Percentiles rank a stretch among this genome's conserved stretches.
Conservation (phyloP, 305 asterid genomes). For the Salvia sclarea region DNA sequence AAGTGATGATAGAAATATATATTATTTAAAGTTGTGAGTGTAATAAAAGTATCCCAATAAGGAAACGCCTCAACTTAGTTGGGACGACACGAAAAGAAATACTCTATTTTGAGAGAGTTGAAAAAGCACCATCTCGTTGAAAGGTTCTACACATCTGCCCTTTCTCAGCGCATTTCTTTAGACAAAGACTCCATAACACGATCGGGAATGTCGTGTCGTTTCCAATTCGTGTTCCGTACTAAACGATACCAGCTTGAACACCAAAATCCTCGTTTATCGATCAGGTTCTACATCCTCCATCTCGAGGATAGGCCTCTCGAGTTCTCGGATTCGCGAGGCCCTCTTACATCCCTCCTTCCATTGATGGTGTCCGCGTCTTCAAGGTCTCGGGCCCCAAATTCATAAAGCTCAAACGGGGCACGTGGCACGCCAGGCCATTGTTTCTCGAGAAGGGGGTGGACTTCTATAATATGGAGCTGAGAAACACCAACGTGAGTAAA, state of each 20-base stretch:
- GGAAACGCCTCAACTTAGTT: no score
- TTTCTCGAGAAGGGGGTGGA: constrained; percentile 58
- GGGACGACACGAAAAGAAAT: no score
- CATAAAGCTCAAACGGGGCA: constrained; percentile 65
- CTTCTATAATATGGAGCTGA: constrained; percentile 79
- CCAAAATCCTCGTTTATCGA: no score
- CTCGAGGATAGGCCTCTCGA: constrained; percentile 56
- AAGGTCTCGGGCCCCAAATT: constrained; percentile 81
- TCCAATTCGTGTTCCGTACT: no score
- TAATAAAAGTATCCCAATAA: no score
- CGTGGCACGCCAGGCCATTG: constrained; percentile 97
- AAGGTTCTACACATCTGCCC: background rate
- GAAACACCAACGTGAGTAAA: constrained; percentile 83
- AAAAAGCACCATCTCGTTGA: background rate
- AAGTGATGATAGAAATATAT: no score
- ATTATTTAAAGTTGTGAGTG: no score
- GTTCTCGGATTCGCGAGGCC: constrained; percentile 86
- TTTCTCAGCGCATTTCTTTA: background rate
- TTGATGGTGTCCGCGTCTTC: constrained; percentile 64
- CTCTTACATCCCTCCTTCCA: constrained; percentile 60
- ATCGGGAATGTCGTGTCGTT: no score
- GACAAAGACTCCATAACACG: background rate
- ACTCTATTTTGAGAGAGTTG: no score
- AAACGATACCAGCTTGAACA: no score
- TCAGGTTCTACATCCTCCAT: constrained; percentile 83